Base-by-base conservation (phyloP, 257 asterid species). In the Parsonsia alboflavescens region DNA sequence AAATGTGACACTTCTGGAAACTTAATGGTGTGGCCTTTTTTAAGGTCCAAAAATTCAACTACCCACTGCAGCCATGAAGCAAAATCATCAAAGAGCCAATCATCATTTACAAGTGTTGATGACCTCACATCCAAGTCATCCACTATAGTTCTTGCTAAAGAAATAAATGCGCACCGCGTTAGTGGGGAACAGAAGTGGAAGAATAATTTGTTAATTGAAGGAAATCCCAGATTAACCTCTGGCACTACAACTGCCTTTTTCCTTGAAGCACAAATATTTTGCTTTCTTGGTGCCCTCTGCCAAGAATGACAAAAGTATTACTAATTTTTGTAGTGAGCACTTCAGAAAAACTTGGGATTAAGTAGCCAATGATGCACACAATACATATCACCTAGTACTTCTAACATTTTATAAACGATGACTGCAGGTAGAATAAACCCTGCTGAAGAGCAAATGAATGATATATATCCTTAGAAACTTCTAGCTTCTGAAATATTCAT, bases 131-230 rank as follows among this genome's bases (percentile, higher is more conserved):
- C 28, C 50, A 33, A 52, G 36, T 70, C 74, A 33, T 6, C 49
- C 21, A 33, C 10, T 21, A 52, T 17, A 52, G 50, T 53, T 50
- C 36, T 9, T 71, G 10, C 63, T 33, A 70, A 52, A 50, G n/a
- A 70, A 33, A 70, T 10, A n/a, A n/a, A n/a, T n/a, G 50, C 12
- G 50, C 28, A 33, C 46, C 48, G 2, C 19, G 45, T 52, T 52
- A 71, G 64, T 71, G 74, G 0, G 64, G 21, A 50, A 15, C 26
- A 49, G 28, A 70, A 49, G 74, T 70, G 73, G 61, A 24, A 69
- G 19, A 15, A 24, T 24, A 69, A 28, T 52, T 70, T 70, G 28
- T 13, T n/a, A 70, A 68, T 52, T 16, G 22, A 52, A 52, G 30
- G 21, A 26, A 42, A 24, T 22, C 53, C 33, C 30, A 15, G 41